Conservation (phyloP, 2,329 filamentous ascomycete species). For the Ophiobolus disseminans region DNA sequence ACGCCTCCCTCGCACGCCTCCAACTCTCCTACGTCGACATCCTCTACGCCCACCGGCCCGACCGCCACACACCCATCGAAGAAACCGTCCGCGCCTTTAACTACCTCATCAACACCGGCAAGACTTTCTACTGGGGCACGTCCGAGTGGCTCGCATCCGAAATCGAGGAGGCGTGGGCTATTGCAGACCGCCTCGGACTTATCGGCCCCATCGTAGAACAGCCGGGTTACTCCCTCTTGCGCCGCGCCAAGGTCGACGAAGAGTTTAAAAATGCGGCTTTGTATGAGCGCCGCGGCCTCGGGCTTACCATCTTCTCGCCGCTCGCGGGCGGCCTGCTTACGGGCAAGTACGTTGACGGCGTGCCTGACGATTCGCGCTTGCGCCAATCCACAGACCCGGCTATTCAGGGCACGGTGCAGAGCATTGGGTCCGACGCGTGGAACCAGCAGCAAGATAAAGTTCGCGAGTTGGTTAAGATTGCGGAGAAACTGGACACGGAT, state of each 20-base stretch:
- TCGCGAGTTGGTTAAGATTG: constrained; percentile 57
- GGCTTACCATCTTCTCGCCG: constrained; percentile 63
- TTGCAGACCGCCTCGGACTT: constrained; percentile 65
- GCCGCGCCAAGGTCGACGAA: constrained; percentile 64
- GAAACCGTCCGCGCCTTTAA: constrained; percentile 75
- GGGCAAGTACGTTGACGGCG: constrained; percentile 68
- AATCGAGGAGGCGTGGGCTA: constrained; percentile 65
- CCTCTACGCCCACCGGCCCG: constrained; percentile 72
- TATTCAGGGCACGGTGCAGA: constrained; percentile 52
- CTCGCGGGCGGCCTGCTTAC: constrained; percentile 64
- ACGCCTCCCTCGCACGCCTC: constrained; percentile 65
- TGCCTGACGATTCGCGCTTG: constrained; percentile 65
- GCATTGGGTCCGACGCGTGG: constrained; percentile 59
- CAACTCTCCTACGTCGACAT: constrained; percentile 70
- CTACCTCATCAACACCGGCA: constrained; percentile 70
- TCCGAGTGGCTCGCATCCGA: constrained; percentile 66
- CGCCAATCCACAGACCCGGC: constrained; percentile 64
- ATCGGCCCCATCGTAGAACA: constrained; percentile 62
- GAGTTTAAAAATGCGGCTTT: constrained; percentile 63
- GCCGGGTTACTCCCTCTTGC: constrained; percentile 66
- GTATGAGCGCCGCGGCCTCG: constrained; percentile 61
- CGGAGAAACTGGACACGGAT: constrained; percentile 68
- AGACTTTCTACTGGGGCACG: constrained; percentile 72
- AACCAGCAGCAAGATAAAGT: constrained; percentile 66
- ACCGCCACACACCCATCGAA: constrained; percentile 72